A percentile compares a stretch with the other conserved stretches of the same genome.
Evolutionary conservation across 148 eudicot genomes (phyloP).

Genomic region (Polygonum maritimum): DNA sequence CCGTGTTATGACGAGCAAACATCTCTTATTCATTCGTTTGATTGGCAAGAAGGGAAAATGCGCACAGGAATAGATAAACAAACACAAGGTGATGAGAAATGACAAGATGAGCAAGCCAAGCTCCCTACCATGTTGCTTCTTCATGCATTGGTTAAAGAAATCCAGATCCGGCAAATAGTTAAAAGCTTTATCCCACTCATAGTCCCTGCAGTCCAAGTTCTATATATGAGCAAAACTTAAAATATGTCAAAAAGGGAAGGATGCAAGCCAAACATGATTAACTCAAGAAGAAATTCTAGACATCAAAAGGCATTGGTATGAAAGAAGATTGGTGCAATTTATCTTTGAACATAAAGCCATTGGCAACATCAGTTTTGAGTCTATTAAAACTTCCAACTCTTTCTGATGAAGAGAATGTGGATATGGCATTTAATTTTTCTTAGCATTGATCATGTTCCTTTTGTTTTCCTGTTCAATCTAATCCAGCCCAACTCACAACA

Average conservation of each 20-base stretch:
- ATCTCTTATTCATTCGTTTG: not conserved
- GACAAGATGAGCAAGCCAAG: not conserved
- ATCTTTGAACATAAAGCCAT: not conserved
- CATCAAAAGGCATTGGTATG: not conserved
- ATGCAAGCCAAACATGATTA: not conserved
- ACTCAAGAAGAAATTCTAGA: not conserved
- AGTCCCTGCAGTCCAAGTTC: constrained; percentile 33
- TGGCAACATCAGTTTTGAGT: not conserved
- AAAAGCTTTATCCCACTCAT: constrained; percentile 75
- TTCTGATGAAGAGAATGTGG: not conserved
- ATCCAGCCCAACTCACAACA: not conserved
- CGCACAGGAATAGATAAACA: not conserved
- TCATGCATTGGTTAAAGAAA: constrained; percentile 47
- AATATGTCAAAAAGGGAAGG: not conserved
- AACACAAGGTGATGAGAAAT: not conserved
- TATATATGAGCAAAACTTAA: not conserved
- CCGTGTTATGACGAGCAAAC: not conserved
- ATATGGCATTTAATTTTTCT: not conserved
- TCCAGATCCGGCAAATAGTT: constrained; percentile 46
- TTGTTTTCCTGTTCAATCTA: not conserved
- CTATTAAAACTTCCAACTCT: not conserved
- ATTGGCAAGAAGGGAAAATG: not conserved
- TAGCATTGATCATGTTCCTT: not conserved
- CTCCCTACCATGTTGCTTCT: constrained; percentile 40
- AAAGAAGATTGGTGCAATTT: not conserved